Conservation (phyloP, 2,329 filamentous ascomycete species). For the Dichotomopilus funicola region DNA sequence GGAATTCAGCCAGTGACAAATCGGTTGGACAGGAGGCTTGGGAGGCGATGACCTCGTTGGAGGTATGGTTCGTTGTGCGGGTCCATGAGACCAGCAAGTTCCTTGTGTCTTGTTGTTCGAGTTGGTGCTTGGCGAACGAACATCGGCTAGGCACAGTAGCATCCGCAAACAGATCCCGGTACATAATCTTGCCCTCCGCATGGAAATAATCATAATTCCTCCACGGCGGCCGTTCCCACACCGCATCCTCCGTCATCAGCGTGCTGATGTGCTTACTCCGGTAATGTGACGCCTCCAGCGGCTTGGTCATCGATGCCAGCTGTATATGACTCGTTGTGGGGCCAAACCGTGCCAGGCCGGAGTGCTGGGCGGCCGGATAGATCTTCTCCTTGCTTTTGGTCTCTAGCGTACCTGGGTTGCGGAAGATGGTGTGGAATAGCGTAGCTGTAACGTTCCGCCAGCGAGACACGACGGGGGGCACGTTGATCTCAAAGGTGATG, state of each 20-base stretch:
- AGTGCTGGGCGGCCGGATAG: constrained; percentile 1
- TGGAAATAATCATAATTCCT: constrained; percentile 13
- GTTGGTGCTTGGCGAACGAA: constrained; percentile 15
- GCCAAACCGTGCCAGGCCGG: not conserved
- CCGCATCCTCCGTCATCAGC: not conserved
- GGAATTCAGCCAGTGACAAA: constrained; percentile 49
- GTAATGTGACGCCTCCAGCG: constrained; percentile 17
- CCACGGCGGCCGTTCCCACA: constrained; percentile 10
- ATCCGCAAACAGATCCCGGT: not conserved
- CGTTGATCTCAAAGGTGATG: constrained; percentile 12
- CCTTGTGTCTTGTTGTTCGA: too few species aligned
- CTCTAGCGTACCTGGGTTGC: not conserved
- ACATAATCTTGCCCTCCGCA: not conserved
- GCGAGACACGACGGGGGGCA: constrained; percentile 1
- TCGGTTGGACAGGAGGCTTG: constrained; percentile 41
- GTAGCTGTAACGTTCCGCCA: constrained; percentile 10
- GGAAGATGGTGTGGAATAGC: constrained; percentile 3
- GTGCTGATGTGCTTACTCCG: constrained; percentile 8
- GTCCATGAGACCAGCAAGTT: constrained; percentile 8
- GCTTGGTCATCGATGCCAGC: constrained; percentile 15
- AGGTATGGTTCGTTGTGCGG: constrained; percentile 16
- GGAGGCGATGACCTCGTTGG: constrained; percentile 48
- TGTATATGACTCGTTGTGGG: constrained; percentile 7
- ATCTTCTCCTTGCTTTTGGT: not conserved
- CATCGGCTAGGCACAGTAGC: constrained; percentile 7